A percentile compares a stretch with the other conserved stretches of the same genome.
These are phyloP conservation scores for Lagenidium giganteum DNA, from an alignment of 352 stramenopile species.

Conservation along the genomic window DNA sequence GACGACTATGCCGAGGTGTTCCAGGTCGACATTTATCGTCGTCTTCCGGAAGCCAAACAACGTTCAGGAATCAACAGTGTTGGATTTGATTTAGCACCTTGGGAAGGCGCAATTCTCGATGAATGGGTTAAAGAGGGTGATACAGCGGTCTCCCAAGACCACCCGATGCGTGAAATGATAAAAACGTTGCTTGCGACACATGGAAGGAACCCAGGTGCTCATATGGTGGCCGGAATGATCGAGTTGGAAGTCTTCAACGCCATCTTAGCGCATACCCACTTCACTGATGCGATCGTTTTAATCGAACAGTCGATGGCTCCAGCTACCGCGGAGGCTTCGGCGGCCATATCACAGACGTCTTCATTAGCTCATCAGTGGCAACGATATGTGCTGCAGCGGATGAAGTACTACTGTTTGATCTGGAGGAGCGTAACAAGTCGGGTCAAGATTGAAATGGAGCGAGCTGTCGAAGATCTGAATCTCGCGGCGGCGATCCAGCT, in stretches of 20 bases:
- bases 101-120: slow-evolving; percentile 33
- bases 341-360: background rate
- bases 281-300: slow-evolving; percentile 31
- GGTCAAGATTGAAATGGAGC: slow-evolving; percentile 42
- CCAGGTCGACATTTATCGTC: slow-evolving; percentile 36
- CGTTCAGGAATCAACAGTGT: slow-evolving; percentile 1
- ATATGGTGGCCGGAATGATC: slow-evolving; percentile 48
- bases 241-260: slow-evolving; percentile 45
- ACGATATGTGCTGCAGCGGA: slow-evolving; percentile 24
- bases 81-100: slow-evolving; percentile 19
- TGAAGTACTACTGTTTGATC: slow-evolving; percentile 49
- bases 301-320: slow-evolving; percentile 12
- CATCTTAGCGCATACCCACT: slow-evolving; percentile 25
- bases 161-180: slow-evolving; percentile 19
- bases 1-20: slow-evolving; percentile 54
- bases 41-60: slow-evolving; percentile 18
- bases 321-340: background rate
- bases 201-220: slow-evolving; percentile 25
- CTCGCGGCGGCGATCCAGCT: slow-evolving; percentile 27
- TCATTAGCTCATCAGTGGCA: slow-evolving; percentile 26
- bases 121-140: slow-evolving; percentile 5
- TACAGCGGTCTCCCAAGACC: slow-evolving; percentile 6
- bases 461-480: slow-evolving; percentile 50
- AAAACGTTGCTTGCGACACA: slow-evolving; percentile 13
- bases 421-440: slow-evolving; percentile 38